Evolutionary conservation across 768 basidiomycete species (phyloP), one percentile per base, ranked within the genome.

Genomic region (Mycena capillaripes): DNA sequence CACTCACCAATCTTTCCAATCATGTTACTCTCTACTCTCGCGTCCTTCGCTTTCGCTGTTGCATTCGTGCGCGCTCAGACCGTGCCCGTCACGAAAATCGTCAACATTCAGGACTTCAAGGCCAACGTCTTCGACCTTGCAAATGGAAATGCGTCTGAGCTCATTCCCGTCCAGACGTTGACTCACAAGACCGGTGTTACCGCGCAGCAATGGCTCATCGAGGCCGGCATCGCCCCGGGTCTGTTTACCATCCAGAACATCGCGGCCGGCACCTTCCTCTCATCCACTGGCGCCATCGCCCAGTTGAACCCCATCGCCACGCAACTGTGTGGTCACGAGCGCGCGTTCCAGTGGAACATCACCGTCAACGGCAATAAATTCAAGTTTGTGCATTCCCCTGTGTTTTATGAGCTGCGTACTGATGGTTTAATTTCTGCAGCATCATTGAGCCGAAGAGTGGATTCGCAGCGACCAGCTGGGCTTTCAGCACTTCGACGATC

Each of bases 101-200:
- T 66, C 42, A 57, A 66, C 30, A 66, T 66, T 42, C 23, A 36
- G 23, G 56, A 66, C 65, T 66, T 46, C 44, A 12, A 66, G 56
- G 55, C 30, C 21, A 58, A 48, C 32, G 55, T 66, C 6, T 58
- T 66, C 14, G 65, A 57, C 56, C 65, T 66, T 29, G 65, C 56
- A 21, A 46, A 46, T 44, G 42, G 12, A n/a, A 66, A 27, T 25
- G 2, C 55, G 42, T 40, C 32, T 3, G 55, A 32, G 19, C 55
- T 66, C 25, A 21, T 56, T 14, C 65, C 65, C 2, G 65, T 66
- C 29, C 65, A 66, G 55, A 58, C 64, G 52, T 48, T 66, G n/a
- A 44, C 42, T 23, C 56, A 48, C 27, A 58, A 58, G 21, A 9
- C 32, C 30, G 6, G 21, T 10, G 30, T 40, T 34, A 23, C 9